Evolutionary conservation across 257 asterid genomes (phyloP).

Genomic region (Fraxinus anomala): DNA sequence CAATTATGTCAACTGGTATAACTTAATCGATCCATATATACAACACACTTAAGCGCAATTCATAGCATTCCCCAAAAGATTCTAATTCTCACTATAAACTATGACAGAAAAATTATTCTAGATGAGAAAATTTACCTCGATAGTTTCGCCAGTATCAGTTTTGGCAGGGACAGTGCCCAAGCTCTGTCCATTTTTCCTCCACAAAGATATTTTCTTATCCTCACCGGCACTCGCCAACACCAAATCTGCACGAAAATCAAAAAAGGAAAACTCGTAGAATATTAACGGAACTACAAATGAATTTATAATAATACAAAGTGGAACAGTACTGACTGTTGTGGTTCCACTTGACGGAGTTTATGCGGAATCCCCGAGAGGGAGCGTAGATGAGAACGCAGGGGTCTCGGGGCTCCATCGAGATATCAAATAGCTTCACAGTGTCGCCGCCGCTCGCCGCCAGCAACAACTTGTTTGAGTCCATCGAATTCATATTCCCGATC

Average conservation of each 20-base stretch:
- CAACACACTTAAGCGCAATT: constrained; percentile 10
- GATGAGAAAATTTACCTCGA: constrained; percentile 62
- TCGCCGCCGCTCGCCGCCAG: constrained; percentile 90
- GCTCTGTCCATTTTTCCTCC: constrained; percentile 82
- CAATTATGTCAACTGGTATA: not conserved
- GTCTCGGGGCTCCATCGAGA: constrained; percentile 73
- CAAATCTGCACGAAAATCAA: constrained; percentile 54
- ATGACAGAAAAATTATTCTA: not conserved
- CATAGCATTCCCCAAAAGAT: not conserved
- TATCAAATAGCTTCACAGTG: constrained; percentile 89
- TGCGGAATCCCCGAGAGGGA: constrained; percentile 78
- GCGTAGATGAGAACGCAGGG: constrained; percentile 76
- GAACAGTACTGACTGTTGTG: constrained; percentile 70
- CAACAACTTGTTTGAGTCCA: constrained; percentile 59
- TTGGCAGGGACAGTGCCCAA: constrained; percentile 82
- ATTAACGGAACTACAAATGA: constrained; percentile 16
- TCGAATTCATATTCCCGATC: constrained; percentile 49
- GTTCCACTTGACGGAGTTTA: constrained; percentile 91
- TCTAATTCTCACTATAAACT: not conserved
- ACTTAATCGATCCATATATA: not conserved
- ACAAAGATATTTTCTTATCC: constrained; percentile 72
- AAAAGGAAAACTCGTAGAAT: not conserved
- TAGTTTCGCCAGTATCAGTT: constrained; percentile 60
- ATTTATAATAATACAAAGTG: constrained; percentile 21
- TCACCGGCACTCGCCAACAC: constrained; percentile 96